These are phyloP conservation scores for Phalaenopsis aphrodite DNA, from an alignment of 106 monocot species.

Conservation along the genomic window DNA sequence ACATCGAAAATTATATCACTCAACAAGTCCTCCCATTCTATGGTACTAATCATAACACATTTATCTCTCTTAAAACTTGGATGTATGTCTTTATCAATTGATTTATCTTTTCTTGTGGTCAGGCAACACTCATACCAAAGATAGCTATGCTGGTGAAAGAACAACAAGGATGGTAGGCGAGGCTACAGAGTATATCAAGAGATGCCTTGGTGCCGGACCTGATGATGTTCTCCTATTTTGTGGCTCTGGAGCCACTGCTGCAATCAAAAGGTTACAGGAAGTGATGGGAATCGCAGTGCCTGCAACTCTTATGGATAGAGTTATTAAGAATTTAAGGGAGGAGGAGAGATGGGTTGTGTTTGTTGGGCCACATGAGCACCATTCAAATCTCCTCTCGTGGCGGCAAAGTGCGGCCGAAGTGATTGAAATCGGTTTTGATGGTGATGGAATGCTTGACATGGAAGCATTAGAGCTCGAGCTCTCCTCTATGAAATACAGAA, in stretches of 20 bases:
- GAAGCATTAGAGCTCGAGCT: slow-evolving; percentile 17
- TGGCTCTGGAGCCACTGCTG: slow-evolving; percentile 38
- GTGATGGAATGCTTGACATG: slow-evolving; percentile 21
- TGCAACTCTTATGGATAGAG: slow-evolving; percentile 9
- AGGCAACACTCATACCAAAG: slow-evolving; percentile 48
- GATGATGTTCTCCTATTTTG: slow-evolving; percentile 34
- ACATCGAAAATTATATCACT: slow-evolving; percentile 36
- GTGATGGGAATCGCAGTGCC: slow-evolving; percentile 42
- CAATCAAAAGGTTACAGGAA: slow-evolving; percentile 43
- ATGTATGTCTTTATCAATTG: not conserved
- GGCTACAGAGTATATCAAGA: slow-evolving; percentile 36
- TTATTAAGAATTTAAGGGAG: slow-evolving; percentile 8
- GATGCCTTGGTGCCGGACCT: slow-evolving; percentile 23
- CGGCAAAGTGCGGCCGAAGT: slow-evolving; percentile 40
- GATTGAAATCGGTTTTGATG: slow-evolving; percentile 40
- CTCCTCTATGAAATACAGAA: not conserved
- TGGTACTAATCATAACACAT: slow-evolving; percentile 15
- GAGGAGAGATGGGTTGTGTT: slow-evolving; percentile 56
- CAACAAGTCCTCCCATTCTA: slow-evolving; percentile 41
- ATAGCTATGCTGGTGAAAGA: slow-evolving; percentile 32
- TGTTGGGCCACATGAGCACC: slow-evolving; percentile 50
- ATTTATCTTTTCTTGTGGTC: not conserved
- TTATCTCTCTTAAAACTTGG: too few species aligned
- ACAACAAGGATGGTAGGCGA: slow-evolving; percentile 21
- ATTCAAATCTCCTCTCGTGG: slow-evolving; percentile 56